Evolutionary conservation across 768 basidiomycete species (phyloP).

Genomic region (Lentinula edodes): DNA sequence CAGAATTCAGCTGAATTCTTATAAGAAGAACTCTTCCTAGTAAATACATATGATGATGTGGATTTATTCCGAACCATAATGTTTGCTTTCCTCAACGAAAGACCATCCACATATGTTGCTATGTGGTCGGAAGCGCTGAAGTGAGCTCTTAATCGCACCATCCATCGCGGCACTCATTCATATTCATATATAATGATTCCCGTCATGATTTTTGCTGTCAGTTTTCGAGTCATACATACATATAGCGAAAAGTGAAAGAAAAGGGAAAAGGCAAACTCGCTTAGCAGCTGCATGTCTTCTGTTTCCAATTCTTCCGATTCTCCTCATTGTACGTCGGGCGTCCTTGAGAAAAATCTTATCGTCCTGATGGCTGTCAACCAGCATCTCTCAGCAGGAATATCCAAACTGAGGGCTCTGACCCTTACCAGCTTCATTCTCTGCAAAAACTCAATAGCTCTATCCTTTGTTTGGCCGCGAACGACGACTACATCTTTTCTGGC

Average conservation of each 20-base stretch:
- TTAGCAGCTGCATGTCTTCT: background rate
- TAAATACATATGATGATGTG: too few relatives aligned
- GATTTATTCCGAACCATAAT: too few relatives aligned
- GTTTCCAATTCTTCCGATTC: background rate
- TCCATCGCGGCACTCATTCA: background rate
- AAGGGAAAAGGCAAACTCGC: background rate
- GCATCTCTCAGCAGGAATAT: constrained; percentile 59
- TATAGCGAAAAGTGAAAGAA: too few relatives aligned
- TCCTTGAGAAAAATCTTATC: background rate
- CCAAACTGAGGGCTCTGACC: constrained; percentile 34
- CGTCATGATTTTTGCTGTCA: background rate
- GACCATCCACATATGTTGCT: background rate
- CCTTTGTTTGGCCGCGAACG: constrained; percentile 69
- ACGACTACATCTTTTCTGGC: constrained; percentile 73
- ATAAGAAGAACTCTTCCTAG: too few relatives aligned
- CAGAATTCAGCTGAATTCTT: too few relatives aligned
- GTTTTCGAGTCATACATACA: background rate
- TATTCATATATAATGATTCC: background rate
- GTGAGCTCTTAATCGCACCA: background rate
- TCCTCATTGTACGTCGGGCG: background rate
- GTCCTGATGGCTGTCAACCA: constrained; percentile 14
- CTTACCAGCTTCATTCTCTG: constrained; percentile 62
- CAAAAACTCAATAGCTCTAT: constrained; percentile 66
- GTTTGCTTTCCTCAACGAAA: background rate
- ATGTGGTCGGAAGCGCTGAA: background rate